Percentiles rank a stretch among this genome's conserved stretches.
Evolutionary conservation across 495 filamentous ascomycete genomes (phyloP).

Genomic region (Letharia columbiana): DNA sequence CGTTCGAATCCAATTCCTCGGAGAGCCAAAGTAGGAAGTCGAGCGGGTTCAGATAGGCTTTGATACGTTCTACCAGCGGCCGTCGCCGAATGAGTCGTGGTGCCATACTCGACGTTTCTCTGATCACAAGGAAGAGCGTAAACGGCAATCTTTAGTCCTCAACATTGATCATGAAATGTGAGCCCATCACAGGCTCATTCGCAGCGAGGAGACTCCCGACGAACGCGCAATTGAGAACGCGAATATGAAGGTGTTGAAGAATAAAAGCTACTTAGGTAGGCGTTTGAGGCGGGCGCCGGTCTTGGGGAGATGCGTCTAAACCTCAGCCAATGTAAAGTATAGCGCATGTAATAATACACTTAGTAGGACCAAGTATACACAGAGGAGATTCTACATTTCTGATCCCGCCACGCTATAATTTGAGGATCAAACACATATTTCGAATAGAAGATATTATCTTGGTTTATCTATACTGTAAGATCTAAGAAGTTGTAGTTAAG

Average conservation of each 20-base stretch:
- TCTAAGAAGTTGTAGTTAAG: too few relatives aligned
- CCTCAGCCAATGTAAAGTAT: too few relatives aligned
- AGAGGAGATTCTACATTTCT: too few relatives aligned
- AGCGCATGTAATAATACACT: too few relatives aligned
- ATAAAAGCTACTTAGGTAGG: not conserved
- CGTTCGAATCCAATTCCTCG: slow-evolving; percentile 77
- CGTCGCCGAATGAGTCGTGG: slow-evolving; percentile 74
- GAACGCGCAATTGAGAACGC: not conserved
- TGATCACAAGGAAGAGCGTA: not conserved
- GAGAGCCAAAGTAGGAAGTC: slow-evolving; percentile 85
- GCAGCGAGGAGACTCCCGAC: not conserved
- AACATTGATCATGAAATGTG: not conserved
- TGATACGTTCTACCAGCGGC: slow-evolving; percentile 67
- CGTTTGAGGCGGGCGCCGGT: too few relatives aligned
- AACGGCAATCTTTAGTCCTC: not conserved
- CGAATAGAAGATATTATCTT: too few relatives aligned
- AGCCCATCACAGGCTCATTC: not conserved
- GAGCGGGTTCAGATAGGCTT: slow-evolving; percentile 69
- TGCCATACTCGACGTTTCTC: slow-evolving; percentile 22
- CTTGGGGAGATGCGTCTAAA: too few relatives aligned
- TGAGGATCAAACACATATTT: too few relatives aligned
- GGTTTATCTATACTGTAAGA: too few relatives aligned
- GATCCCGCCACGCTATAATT: too few relatives aligned
- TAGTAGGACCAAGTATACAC: too few relatives aligned
- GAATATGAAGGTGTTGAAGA: not conserved